These are phyloP conservation scores for Rhododendron griersonianum DNA, from an alignment of 148 eudicot genomes.

Conservation along the genomic window DNA sequence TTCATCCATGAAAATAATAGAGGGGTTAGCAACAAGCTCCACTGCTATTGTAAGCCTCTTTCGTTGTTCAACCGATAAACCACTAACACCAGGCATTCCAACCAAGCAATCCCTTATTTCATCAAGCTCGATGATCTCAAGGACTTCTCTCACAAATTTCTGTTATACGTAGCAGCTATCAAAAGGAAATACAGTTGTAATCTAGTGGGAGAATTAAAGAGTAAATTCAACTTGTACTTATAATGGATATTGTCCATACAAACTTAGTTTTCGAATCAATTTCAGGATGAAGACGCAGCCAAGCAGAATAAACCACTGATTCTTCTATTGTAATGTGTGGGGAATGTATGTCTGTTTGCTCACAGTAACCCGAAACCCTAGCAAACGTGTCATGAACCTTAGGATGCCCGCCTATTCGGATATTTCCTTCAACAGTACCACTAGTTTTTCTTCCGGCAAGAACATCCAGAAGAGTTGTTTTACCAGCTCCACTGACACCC, in stretches of 20 bases:
- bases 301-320: constrained; percentile 79
- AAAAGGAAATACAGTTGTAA: background rate
- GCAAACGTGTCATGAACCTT: constrained; percentile 82
- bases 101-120: constrained; percentile 60
- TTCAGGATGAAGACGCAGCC: constrained; percentile 78
- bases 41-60: constrained; percentile 85
- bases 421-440: constrained; percentile 73
- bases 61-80: constrained; percentile 82
- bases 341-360: constrained; percentile 87
- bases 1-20: constrained; percentile 89
- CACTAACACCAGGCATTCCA: constrained; percentile 63
- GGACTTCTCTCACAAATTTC: constrained; percentile 77
- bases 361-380: constrained; percentile 86
- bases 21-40: constrained; percentile 88
- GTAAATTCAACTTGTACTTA: background rate
- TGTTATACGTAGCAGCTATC: constrained; percentile 7
- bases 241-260: constrained; percentile 27
- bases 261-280: constrained; percentile 58
- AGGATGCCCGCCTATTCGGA: constrained; percentile 67
- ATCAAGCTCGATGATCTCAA: constrained; percentile 68
- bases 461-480: constrained; percentile 92
- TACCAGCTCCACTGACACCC: constrained; percentile 97
- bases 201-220: background rate
- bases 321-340: constrained; percentile 84
- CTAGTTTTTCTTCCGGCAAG: constrained; percentile 83